Evolutionary conservation across 2,329 filamentous ascomycete species (phyloP).

Genomic region (Rutstroemia sp.): DNA sequence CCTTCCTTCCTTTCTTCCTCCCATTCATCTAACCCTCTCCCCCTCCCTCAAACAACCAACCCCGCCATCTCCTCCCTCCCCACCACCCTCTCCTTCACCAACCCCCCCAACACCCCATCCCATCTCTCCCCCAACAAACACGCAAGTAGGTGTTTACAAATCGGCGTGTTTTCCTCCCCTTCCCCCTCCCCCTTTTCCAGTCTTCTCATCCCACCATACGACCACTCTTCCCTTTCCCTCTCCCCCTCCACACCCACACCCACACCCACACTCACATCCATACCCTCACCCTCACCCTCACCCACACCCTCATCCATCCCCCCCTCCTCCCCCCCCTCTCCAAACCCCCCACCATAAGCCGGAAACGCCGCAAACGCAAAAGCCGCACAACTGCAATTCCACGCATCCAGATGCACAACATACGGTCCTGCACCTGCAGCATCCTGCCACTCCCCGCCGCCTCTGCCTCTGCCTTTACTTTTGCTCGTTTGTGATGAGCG

Average conservation of each 20-base stretch:
- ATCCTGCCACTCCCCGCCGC: conserved; percentile 12
- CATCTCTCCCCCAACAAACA: conserved; percentile 69
- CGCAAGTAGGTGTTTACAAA: conserved; percentile 85
- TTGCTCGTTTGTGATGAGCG: conserved; percentile 27
- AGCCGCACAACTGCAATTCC: conserved; percentile 85
- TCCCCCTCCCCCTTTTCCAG: no score
- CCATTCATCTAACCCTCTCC: not conserved
- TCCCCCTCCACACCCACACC: not conserved
- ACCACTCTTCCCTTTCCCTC: conserved; percentile 17
- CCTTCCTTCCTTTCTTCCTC: no score
- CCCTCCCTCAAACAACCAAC: conserved; percentile 36
- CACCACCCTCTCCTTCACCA: conserved; percentile 48
- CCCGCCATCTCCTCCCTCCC: conserved; percentile 65
- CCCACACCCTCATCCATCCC: no score
- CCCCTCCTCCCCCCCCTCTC: no score
- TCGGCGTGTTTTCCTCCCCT: conserved; percentile 37
- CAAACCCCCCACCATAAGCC: conserved; percentile 2
- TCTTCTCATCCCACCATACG: conserved; percentile 44
- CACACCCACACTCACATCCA: no score
- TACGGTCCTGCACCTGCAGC: conserved; percentile 39
- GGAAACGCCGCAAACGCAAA: conserved; percentile 71
- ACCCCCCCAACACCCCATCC: conserved; percentile 44
- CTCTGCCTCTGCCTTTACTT: not conserved
- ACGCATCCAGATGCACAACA: conserved; percentile 64
- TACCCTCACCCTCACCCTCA: no score